phyloP scores from a whole-genome alignment of 75 land plant genomes.

The Cryptomeria japonica region DNA sequence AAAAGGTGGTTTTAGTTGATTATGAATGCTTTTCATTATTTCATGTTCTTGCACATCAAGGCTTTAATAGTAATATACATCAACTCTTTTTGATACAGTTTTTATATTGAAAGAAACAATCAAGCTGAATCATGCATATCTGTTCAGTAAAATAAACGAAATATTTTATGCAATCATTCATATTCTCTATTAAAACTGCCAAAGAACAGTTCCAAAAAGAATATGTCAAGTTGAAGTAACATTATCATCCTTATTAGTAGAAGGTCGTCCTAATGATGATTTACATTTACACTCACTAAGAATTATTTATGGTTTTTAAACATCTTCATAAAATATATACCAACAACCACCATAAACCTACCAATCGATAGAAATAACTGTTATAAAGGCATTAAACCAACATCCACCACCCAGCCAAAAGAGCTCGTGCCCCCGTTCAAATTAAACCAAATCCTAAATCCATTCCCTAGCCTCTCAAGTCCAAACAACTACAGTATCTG shows the following conservation, averaged over 20 bases:
- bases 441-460: too few relatives aligned
- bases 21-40: background rate
- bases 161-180: background rate
- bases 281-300: too few relatives aligned
- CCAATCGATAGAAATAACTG: too few relatives aligned
- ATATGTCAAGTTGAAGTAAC: background rate
- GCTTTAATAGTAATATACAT: background rate
- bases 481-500: too few relatives aligned
- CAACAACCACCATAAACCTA: too few relatives aligned
- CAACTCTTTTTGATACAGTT: background rate
- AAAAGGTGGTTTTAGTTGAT: background rate
- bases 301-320: too few relatives aligned
- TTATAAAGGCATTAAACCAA: too few relatives aligned
- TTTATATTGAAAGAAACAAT: background rate
- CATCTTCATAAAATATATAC: too few relatives aligned
- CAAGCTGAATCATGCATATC: background rate
- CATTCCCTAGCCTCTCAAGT: too few relatives aligned
- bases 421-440: too few relatives aligned
- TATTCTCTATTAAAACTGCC: background rate
- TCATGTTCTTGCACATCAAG: background rate
- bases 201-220: background rate
- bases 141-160: too few relatives aligned
- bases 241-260: conserved; percentile 17
- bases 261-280: conserved; percentile 75
- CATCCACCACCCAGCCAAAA: too few relatives aligned